A percentile compares a stretch with the other conserved stretches of the same genome.
These are phyloP conservation scores for Byssoonygena ceratinophila DNA, from an alignment of 2,329 filamentous ascomycete genomes.

Conservation along the genomic window DNA sequence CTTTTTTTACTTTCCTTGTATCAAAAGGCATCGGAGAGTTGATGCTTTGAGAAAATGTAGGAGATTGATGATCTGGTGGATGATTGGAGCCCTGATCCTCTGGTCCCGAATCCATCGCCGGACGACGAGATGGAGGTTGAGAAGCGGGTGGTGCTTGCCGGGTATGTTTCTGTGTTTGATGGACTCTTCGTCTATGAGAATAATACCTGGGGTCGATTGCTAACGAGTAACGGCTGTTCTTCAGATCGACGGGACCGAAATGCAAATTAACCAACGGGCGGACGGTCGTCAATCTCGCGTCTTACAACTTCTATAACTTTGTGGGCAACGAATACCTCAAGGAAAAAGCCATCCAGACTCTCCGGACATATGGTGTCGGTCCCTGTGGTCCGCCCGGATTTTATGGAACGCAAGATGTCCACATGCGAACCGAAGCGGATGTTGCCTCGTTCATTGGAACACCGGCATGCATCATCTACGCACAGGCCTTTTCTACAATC, in stretches of 20 bases:
- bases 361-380: slow-evolving; percentile 91
- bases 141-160: slow-evolving; percentile 74
- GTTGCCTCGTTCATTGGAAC: slow-evolving; percentile 83
- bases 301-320: slow-evolving; percentile 97
- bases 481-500: slow-evolving; percentile 91
- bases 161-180: slow-evolving; percentile 44
- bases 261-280: slow-evolving; percentile 79
- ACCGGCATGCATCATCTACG: slow-evolving; percentile 84
- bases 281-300: slow-evolving; percentile 85
- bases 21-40: no score
- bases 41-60: slow-evolving; percentile 28
- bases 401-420: slow-evolving; percentile 96
- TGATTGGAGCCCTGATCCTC: slow-evolving; percentile 89
- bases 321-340: slow-evolving; percentile 85
- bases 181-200: not conserved
- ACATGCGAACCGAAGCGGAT: slow-evolving; percentile 92
- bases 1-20: not conserved
- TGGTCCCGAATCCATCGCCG: slow-evolving; percentile 62
- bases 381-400: slow-evolving; percentile 95
- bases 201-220: slow-evolving; percentile 2
- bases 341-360: slow-evolving; percentile 85
- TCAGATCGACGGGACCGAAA: slow-evolving; percentile 80
- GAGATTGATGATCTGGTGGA: slow-evolving; percentile 96
- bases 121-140: slow-evolving; percentile 76
- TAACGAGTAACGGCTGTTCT: slow-evolving; percentile 1